Conservation (phyloP, 495 filamentous ascomycete genomes). For the Xylaria grammica region DNA sequence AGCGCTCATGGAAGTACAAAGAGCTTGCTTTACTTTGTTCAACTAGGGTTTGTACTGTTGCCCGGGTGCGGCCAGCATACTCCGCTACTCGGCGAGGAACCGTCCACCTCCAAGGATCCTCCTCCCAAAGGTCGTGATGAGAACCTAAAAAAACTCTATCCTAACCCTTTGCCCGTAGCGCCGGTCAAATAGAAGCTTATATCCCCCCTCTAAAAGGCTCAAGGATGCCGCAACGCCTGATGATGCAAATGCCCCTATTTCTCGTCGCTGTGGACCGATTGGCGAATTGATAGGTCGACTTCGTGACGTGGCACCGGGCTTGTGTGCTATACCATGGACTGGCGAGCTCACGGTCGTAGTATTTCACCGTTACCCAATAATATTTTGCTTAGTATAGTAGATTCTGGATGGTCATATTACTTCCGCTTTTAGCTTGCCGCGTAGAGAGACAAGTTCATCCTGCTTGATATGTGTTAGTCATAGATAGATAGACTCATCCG, state of each 20-base stretch:
- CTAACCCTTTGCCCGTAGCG: conserved; percentile 9
- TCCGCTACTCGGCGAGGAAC: conserved; percentile 5
- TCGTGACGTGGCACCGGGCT: background rate
- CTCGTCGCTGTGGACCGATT: conserved; percentile 5
- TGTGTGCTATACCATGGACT: background rate
- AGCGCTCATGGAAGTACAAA: background rate
- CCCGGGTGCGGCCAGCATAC: background rate
- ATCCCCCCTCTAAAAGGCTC: conserved; percentile 8
- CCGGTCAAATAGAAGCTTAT: conserved; percentile 1
- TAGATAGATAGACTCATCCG: background rate
- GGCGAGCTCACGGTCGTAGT: too few relatives aligned
- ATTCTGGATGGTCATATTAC: conserved; percentile 3
- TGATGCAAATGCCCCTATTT: conserved; percentile 22
- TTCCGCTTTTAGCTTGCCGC: conserved; percentile 36
- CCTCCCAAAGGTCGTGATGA: conserved; percentile 1
- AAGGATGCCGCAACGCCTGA: conserved; percentile 21
- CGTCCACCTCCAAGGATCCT: background rate
- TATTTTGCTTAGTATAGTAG: background rate
- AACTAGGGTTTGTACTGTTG: background rate
- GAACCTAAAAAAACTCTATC: conserved; percentile 16
- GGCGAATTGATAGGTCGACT: background rate
- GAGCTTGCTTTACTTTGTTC: background rate
- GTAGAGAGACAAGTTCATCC: conserved; percentile 36
- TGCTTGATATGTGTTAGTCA: conserved; percentile 37
- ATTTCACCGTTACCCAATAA: background rate